phyloP scores from a whole-genome alignment of 345 rosid genomes.

The Camelina laxa region DNA sequence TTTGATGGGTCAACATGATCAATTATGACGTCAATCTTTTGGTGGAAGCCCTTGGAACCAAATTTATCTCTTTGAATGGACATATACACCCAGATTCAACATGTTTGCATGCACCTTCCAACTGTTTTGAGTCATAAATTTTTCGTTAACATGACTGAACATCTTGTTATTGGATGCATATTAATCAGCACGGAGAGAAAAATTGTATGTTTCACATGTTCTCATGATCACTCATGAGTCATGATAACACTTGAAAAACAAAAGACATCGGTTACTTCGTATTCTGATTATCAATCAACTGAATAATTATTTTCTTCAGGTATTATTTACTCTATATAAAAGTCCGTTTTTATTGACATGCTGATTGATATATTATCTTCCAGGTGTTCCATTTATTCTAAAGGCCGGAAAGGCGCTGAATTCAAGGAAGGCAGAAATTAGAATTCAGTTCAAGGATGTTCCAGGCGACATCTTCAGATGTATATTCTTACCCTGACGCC shows the following conservation, averaged over 20 bases:
- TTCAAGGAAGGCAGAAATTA: constrained; percentile 95
- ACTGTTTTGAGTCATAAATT: neutral
- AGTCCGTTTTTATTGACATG: neutral
- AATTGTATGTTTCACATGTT: constrained; percentile 1
- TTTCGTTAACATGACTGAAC: neutral
- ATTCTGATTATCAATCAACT: neutral
- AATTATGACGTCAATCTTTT: too few relatives aligned
- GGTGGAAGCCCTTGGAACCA: neutral
- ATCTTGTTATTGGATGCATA: neutral
- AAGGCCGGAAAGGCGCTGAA: constrained; percentile 95
- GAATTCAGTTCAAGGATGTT: constrained; percentile 92
- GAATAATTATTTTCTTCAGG: neutral
- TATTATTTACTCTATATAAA: neutral
- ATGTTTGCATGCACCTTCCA: neutral
- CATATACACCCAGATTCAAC: neutral
- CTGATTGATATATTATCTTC: constrained; percentile 32
- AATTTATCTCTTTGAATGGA: neutral
- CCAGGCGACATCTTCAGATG: constrained; percentile 95
- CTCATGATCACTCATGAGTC: neutral
- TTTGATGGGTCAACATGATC: constrained; percentile 13
- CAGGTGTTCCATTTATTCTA: constrained; percentile 91
- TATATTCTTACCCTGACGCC: constrained; percentile 34
- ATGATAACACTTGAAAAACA: neutral
- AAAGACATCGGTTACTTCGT: neutral
- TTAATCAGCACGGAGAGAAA: neutral